These are phyloP conservation scores for Ciborinia camelliae DNA, from an alignment of 2,329 filamentous ascomycete genomes.

Conservation along the genomic window DNA sequence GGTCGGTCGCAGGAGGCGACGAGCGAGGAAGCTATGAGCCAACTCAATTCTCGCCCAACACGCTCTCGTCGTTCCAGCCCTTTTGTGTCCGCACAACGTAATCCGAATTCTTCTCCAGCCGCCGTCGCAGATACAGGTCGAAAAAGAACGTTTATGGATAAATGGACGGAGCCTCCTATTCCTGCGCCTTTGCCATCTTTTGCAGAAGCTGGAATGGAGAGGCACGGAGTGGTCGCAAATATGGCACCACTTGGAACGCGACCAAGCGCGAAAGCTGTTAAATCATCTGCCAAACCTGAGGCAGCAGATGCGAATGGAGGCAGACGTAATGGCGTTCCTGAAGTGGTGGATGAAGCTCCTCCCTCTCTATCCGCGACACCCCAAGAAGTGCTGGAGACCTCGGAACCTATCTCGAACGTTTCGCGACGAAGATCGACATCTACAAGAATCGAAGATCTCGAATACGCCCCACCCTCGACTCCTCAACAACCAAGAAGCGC, in stretches of 20 bases:
- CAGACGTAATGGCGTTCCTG: constrained; percentile 23
- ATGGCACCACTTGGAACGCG: constrained; percentile 79
- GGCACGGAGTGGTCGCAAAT: constrained; percentile 73
- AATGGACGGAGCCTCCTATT: constrained; percentile 56
- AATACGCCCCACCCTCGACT: constrained; percentile 12
- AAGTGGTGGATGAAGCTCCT: constrained; percentile 28
- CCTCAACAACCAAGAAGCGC: constrained; percentile 24
- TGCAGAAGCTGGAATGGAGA: constrained; percentile 68
- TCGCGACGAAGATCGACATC: constrained; percentile 24
- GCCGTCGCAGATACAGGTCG: constrained; percentile 22
- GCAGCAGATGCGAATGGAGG: constrained; percentile 22
- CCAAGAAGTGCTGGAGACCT: constrained; percentile 27
- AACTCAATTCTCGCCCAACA: constrained; percentile 29
- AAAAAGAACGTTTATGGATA: constrained; percentile 37
- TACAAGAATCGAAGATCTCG: constrained; percentile 22
- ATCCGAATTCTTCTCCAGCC: constrained; percentile 21
- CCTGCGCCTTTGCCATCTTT: constrained; percentile 62
- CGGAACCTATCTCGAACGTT: constrained; percentile 27
- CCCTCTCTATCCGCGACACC: constrained; percentile 30
- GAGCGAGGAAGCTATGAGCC: constrained; percentile 21
- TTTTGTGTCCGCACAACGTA: constrained; percentile 24
- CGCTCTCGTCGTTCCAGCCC: constrained; percentile 35
- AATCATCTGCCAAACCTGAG: constrained; percentile 36
- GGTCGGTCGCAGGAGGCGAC: constrained; percentile 24
- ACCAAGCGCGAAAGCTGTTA: constrained; percentile 61